Conservation (phyloP, 495 filamentous ascomycete species). For the Astrothelium subdiscretum region DNA sequence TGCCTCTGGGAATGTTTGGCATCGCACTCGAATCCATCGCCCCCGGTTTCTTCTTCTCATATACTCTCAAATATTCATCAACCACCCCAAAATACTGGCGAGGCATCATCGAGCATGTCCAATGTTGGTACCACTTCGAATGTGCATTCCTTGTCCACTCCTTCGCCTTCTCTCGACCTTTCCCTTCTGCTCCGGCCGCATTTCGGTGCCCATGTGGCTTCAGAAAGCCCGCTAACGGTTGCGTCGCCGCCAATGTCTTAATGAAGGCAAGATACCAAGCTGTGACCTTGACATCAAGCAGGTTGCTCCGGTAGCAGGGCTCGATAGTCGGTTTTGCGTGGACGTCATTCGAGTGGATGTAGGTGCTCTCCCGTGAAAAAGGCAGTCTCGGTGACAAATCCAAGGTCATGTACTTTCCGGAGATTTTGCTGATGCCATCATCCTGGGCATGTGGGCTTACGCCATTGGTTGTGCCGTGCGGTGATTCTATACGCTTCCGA, state of each 20-base stretch:
- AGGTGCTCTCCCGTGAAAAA: conserved; percentile 11
- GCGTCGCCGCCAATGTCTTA: not conserved
- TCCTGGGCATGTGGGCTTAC: not conserved
- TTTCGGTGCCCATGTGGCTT: conserved; percentile 1
- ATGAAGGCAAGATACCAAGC: conserved; percentile 7
- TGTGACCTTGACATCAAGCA: conserved; percentile 8
- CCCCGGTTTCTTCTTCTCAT: conserved; percentile 16
- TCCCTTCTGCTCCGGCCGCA: not conserved
- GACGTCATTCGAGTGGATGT: conserved; percentile 7
- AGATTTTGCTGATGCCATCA: not conserved
- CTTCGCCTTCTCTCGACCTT: conserved; percentile 1
- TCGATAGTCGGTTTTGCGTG: conserved; percentile 6
- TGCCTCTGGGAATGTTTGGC: conserved; percentile 4
- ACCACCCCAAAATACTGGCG: conserved; percentile 36
- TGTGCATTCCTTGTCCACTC: not conserved
- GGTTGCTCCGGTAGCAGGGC: conserved; percentile 8
- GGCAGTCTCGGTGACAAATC: not conserved
- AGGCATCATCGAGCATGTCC: conserved; percentile 33
- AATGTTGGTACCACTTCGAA: conserved; percentile 8
- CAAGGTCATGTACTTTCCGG: not conserved
- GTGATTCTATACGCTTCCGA: not conserved
- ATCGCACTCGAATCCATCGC: conserved; percentile 23
- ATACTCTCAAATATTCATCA: conserved; percentile 31
- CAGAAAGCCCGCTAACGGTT: conserved; percentile 2
- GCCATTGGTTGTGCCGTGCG: not conserved